Base-by-base conservation (phyloP, 139 green algal genomes). In the Coccomyxa sp. region DNA sequence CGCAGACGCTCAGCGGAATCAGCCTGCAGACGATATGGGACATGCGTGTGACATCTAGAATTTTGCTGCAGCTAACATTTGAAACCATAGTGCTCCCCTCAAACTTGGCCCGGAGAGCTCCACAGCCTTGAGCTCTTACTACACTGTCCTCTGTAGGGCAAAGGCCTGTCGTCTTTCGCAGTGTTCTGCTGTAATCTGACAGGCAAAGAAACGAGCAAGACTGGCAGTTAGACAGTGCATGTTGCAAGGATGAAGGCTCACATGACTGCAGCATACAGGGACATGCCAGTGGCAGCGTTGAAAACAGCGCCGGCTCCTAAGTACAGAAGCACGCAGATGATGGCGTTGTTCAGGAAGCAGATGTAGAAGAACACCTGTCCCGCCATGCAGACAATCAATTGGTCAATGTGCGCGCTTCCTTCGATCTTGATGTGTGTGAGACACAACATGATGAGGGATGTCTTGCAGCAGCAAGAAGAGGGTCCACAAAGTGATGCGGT, bases 251-350 rank as follows among this genome's bases (percentile, higher is more conserved):
- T 71, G 63, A 71, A 71, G 38, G 38, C 63, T 71, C 21, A 71
- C 63, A 71, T 21, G 63, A 21, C 18, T 21, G 18, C 18, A 25
- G 84, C 91, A 58, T 90, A 88, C 3, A 89, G 86, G 87, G 91
- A 86, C 89, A 94, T 92, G 67, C 93, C 93, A 1, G 94, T 97
- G 17, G 98, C 90, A 0, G 94, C 95, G 57, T 96, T 92, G 63
- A 98, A 94, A 12, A 97, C 94, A 17, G 95, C 89, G 27, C 95
- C 92, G 16, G 95, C 95, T 67, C 95, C 95, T 76, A 98, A 88
- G 58, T 97, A 90, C 68, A 98, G 89, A 95, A 98, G 98, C 77
- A 92, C 87, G 17, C 67, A 94, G 13, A 97, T 94, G 85, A 97
- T 95, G 83, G 96, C 90, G 89, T 97, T 97, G 82, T 94, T 97